These are phyloP conservation scores for Puccinellia tenuiflora DNA, from an alignment of 176 grass and related monocot species.

Conservation along the genomic window DNA sequence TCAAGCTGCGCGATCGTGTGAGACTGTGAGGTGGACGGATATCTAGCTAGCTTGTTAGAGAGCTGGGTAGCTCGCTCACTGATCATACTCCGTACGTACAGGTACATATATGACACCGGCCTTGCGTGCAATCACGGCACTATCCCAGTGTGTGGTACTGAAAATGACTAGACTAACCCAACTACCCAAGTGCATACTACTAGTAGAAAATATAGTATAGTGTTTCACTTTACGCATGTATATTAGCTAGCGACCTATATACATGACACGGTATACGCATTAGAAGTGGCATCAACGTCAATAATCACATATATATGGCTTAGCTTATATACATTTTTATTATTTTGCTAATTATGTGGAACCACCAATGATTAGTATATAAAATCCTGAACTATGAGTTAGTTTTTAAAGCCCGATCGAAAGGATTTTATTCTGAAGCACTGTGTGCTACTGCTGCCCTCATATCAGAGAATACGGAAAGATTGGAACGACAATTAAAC, in stretches of 20 bases:
- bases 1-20: neutral
- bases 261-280: too few species aligned
- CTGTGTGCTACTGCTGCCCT: neutral
- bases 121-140: neutral
- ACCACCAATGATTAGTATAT: neutral
- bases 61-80: neutral
- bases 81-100: neutral
- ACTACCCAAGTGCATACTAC: too few species aligned
- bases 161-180: too few species aligned
- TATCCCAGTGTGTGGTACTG: too few species aligned
- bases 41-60: neutral
- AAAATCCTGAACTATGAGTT: neutral
- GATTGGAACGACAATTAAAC: neutral
- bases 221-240: too few species aligned
- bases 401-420: neutral
- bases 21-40: slow-evolving; percentile 1
- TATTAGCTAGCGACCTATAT: too few species aligned
- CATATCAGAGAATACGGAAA: neutral
- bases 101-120: neutral
- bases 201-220: too few species aligned
- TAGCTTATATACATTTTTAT: too few species aligned
- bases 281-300: too few species aligned
- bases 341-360: too few species aligned
- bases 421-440: neutral
- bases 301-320: too few species aligned